A percentile compares a stretch with the other conserved stretches of the same genome.
Conservation (phyloP, 768 basidiomycete genomes). For the Mycena crocata region DNA sequence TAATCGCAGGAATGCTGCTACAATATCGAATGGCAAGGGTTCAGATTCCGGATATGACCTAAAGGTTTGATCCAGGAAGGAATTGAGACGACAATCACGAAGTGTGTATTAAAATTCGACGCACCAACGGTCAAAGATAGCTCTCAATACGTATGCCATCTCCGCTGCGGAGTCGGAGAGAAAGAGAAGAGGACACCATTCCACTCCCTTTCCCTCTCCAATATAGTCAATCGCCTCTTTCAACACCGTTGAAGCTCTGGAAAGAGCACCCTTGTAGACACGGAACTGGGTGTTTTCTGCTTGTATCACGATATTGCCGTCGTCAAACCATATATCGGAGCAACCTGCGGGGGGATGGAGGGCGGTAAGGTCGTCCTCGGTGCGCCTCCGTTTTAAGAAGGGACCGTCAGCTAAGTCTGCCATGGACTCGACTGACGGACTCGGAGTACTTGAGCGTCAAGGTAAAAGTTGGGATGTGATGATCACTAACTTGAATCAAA, state of each 20-base stretch:
- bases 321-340: constrained; percentile 19
- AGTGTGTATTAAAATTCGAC: background rate
- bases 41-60: constrained; percentile 12
- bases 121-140: constrained; percentile 5
- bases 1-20: background rate
- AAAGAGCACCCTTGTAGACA: constrained; percentile 8
- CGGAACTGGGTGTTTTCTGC: constrained; percentile 12
- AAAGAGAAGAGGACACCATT: background rate
- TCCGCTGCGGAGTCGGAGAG: background rate
- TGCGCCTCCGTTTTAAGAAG: constrained; percentile 10
- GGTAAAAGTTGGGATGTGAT: too few species aligned
- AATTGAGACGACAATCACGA: background rate
- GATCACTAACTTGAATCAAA: too few species aligned
- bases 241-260: background rate
- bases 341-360: background rate
- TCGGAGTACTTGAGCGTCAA: too few species aligned
- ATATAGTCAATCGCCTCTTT: background rate
- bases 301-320: constrained; percentile 13
- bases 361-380: background rate
- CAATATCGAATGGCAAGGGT: background rate
- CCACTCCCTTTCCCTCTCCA: background rate
- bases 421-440: too few species aligned
- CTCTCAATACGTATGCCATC: background rate
- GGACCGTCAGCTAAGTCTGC: too few species aligned
- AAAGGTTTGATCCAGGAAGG: too few species aligned